A percentile compares a stretch with the other conserved stretches of the same genome.
phyloP scores from a whole-genome alignment of 495 filamentous ascomycete species.

The Corynascus novoguineensis region DNA sequence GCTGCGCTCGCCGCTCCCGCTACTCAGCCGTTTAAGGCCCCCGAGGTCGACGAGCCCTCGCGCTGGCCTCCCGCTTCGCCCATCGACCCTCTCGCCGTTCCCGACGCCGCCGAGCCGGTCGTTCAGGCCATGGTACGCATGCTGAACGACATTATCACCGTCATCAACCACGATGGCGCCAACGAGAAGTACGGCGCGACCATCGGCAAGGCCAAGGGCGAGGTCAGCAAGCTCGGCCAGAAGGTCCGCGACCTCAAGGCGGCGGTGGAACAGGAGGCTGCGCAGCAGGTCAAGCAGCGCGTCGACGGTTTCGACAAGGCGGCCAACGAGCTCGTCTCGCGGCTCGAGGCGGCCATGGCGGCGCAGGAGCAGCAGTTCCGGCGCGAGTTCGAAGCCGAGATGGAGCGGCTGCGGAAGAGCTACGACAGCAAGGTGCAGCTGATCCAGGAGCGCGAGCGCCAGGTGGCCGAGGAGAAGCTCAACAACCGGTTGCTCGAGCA shows the following conservation, averaged over 20 bases:
- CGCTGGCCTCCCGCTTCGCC: conserved; percentile 53
- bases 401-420: conserved; percentile 62
- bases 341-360: conserved; percentile 66
- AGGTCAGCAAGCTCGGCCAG: conserved; percentile 67
- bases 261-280: conserved; percentile 60
- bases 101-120: conserved; percentile 71
- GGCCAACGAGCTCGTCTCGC: conserved; percentile 66
- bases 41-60: conserved; percentile 58
- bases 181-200: conserved; percentile 66
- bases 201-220: conserved; percentile 74
- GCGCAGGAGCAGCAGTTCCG: conserved; percentile 73
- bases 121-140: conserved; percentile 93
- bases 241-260: conserved; percentile 69
- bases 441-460: conserved; percentile 66
- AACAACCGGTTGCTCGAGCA: conserved; percentile 87
- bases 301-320: conserved; percentile 51
- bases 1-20: background rate
- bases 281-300: conserved; percentile 63
- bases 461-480: conserved; percentile 71
- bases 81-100: conserved; percentile 69
- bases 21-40: conserved; percentile 36
- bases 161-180: conserved; percentile 77
- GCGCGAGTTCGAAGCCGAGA: conserved; percentile 84
- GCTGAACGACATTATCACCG: conserved; percentile 89
- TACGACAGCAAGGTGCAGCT: conserved; percentile 75